Percentiles rank a stretch among this genome's conserved stretches.
Evolutionary conservation across 202 grass and related monocot genomes (phyloP).

Genomic region (Tripidium arundinaceum): DNA sequence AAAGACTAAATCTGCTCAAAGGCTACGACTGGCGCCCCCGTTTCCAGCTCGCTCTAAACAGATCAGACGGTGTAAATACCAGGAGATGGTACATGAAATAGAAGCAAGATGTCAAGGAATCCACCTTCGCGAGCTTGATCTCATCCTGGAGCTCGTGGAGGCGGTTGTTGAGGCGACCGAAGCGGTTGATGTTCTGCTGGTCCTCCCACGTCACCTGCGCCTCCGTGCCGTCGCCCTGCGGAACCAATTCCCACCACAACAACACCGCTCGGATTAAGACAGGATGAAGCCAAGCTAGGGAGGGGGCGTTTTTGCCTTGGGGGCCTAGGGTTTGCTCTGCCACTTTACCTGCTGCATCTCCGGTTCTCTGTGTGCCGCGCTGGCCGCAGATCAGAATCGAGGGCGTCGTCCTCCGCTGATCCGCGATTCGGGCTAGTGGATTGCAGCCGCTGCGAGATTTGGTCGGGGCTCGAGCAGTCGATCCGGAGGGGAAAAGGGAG

Average conservation of each 20-base stretch:
- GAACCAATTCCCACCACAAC: not conserved
- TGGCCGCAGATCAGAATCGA: conserved; percentile 12
- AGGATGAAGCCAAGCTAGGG: not conserved
- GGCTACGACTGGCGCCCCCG: not conserved
- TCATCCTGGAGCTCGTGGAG: conserved; percentile 88
- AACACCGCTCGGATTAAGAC: conserved; percentile 4
- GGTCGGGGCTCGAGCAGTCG: not conserved
- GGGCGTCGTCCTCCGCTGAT: not conserved
- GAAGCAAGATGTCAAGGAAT: not conserved
- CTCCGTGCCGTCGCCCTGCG: conserved; percentile 83
- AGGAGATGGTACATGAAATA: not conserved
- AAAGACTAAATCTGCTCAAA: not conserved
- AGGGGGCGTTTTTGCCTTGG: not conserved
- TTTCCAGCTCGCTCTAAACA: not conserved
- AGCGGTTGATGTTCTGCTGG: conserved; percentile 97
- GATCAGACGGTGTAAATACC: not conserved
- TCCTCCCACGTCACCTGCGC: conserved; percentile 98
- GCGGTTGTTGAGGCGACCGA: conserved; percentile 94
- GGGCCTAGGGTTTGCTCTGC: not conserved
- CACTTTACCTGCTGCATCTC: conserved; percentile 54
- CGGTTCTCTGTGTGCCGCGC: not conserved
- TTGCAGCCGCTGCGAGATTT: not conserved
- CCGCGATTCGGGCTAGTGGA: not conserved
- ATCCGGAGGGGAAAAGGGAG: not conserved
- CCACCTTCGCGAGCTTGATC: conserved; percentile 86